Evolutionary conservation across 345 rosid genomes (phyloP), one percentile per base, ranked within the genome.

Genomic region (Cardamine resedifolia): DNA sequence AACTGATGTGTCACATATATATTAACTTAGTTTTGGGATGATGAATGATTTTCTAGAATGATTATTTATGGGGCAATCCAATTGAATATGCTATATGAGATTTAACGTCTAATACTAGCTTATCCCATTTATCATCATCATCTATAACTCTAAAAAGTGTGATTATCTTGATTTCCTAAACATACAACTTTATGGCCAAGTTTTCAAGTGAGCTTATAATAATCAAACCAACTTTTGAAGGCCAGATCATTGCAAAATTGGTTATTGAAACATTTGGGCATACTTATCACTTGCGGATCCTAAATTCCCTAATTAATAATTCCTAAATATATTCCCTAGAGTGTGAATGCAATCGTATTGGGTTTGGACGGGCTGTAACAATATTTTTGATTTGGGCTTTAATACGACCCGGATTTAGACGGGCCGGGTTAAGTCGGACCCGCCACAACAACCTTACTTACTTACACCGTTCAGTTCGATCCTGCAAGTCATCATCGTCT

Each of bases 1-100:
- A 39, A 20, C 33, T 8, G 12, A 16, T 41, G 27, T 62, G 31
- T 61, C 36, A 51, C 5, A 8, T n/a, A 24, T n/a, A 24, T 24
- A 24, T 49, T 59, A 18, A 33, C n/a, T 59, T 33, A 7, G 10
- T 55, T 70, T 18, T 26, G 27, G 43, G 50, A 49, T 70, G 58
- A 36, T 60, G 43, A 49, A 20, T 47, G 63, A 34, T 58, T 49
- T 49, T 48, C 6, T 49, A 36, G 41, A 12, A 4, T n/a, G 16
- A 39, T 26, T 67, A 9, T 31, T 2, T 20, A n/a, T 43, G 41
- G 26, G 38, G 31, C 21, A 51, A 66, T n/a, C n/a, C 24, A 3
- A 21, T 14, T 26, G 4, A 55, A 41, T 43, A 43, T 41, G 18
- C 47, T 41, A 16, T 19, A 27, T 67, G 62, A 23, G 38, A 16